phyloP scores from a whole-genome alignment of 805 yeast species.

The Millerozyma miso region DNA sequence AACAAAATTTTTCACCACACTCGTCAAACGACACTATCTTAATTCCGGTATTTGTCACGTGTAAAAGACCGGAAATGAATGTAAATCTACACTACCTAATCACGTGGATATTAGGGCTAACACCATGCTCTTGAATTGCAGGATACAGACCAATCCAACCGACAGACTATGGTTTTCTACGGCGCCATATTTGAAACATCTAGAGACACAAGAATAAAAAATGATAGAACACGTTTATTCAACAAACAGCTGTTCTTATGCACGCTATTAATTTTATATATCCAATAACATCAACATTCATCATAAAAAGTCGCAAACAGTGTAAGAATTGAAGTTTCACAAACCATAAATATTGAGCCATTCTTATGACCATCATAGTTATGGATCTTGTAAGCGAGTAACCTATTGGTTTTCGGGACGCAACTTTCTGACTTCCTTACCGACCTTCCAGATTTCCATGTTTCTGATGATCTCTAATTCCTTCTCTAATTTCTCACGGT shows the following conservation, averaged over 20 bases:
- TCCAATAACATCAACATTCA: slow-evolving; percentile 12
- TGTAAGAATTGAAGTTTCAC: slow-evolving; percentile 17
- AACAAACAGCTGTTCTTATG: slow-evolving; percentile 39
- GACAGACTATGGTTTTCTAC: no score
- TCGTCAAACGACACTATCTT: not conserved
- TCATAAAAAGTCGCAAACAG: slow-evolving; percentile 10
- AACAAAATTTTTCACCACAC: not conserved
- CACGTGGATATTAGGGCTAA: not conserved
- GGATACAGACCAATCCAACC: no score
- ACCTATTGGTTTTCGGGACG: slow-evolving; percentile 96
- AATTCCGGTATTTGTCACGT: not conserved
- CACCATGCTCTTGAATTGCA: not conserved
- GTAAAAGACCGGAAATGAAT: no score
- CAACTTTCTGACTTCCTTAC: slow-evolving; percentile 99
- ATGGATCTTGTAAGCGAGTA: slow-evolving; percentile 5
- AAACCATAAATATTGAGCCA: slow-evolving; percentile 26
- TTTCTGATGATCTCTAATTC: slow-evolving; percentile 91
- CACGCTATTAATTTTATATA: slow-evolving; percentile 14
- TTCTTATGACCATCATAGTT: slow-evolving; percentile 32
- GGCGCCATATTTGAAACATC: no score
- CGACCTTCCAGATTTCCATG: slow-evolving; percentile 99
- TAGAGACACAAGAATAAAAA: no score
- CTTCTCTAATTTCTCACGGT: slow-evolving; percentile 92
- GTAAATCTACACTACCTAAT: not conserved
- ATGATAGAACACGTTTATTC: slow-evolving; percentile 37